Evolutionary conservation across 2,329 filamentous ascomycete species (phyloP), one percentile per base, ranked within the genome.

Genomic region (Stemphylium beticola): DNA sequence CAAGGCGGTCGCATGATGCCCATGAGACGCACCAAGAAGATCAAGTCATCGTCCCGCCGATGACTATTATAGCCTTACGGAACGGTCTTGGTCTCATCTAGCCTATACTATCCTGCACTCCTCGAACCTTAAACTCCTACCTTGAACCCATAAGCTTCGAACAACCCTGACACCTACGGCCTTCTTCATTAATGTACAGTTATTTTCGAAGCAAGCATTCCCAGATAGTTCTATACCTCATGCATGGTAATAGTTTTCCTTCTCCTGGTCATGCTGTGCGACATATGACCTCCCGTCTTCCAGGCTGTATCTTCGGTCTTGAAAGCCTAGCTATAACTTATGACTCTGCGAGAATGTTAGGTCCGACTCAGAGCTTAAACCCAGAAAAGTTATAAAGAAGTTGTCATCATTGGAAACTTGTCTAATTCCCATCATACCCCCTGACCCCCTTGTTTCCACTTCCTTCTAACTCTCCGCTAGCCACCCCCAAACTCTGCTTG

Each of bases 1-100:
- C 81, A 81, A 64, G 78, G 80, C 24, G 83, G 87, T 43, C 81
- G 86, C 8, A 84, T 81, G 82, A 61, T 76, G 52, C 60, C 69
- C 8, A 67, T 64, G 38, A 65, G 60, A 36, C 64, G 62, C n/a
- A 68, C 68, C 53, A 74, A 72, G 46, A 72, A 66, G 58, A 61
- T 56, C 12, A 72, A 66, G 41, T 47, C 55, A 17, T 40, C 51
- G 3, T 41, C 56, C 15, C 60, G 60, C 14, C 57, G 48, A 37
- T 57, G 26, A 51, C 4, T 11, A 10, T 32, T 12, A 18, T 47
- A 36, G n/a, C 4, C 17, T 37, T 26, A 4, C 8, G 8, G 4
- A 24, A 15, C 11, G 15, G n/a, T 4, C 20, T 12, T 11, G 15
- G 9, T 17, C 44, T 14, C 11, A 39, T 9, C 11, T 31, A 38